Base-by-base conservation (phyloP, 2,329 filamentous ascomycete species). In the Fusarium tricinctum region DNA sequence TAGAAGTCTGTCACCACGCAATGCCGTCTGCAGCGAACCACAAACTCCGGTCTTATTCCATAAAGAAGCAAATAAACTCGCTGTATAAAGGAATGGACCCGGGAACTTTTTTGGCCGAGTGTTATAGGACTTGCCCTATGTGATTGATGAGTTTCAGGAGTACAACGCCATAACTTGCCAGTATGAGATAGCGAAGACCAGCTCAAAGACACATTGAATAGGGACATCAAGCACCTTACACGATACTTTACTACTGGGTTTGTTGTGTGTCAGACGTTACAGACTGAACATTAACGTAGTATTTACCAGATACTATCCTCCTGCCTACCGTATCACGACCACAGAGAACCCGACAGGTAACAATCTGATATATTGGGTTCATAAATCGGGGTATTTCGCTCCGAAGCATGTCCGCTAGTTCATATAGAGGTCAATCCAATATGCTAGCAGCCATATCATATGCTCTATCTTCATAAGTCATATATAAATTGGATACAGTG, bases 281-380 rank as follows among this genome's bases (percentile, higher is more conserved):
- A 35, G 17, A 17, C 23, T 22, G 30, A 3, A 20, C 6, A 51
- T 19, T 22, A 32, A 51, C 20, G 33, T 51, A 51, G 23, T 19
- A 51, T 40, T 32, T 13, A 14, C 38, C 23, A 51, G 23, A 32
- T 56, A 8, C 33, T 19, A 33, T 19, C 19, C 23, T 20, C 22
- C 38, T 43, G n/a, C 42, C 17, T 42, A 42, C 12, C 7, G 35
- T 62, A 8, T 6, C 28, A 62, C 35, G 14, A 15, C 6, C 35
- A 35, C 30, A 47, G 19, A 40, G 35, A 54, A 43, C 22, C 19
- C 20, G 33, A 51, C 19, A 40, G 45, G 55, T 32, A 19, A 39
- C 23, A 39, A 61, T 5, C n/a, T 30, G n/a, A 38, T 26, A 30
- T 17, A 33, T 9, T 17, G 12, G 35, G 19, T 32, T 8, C 22